Evolutionary conservation across 306 rosid species (phyloP), one percentile per base, ranked within the genome.

Genomic region (Purshia tridentata): DNA sequence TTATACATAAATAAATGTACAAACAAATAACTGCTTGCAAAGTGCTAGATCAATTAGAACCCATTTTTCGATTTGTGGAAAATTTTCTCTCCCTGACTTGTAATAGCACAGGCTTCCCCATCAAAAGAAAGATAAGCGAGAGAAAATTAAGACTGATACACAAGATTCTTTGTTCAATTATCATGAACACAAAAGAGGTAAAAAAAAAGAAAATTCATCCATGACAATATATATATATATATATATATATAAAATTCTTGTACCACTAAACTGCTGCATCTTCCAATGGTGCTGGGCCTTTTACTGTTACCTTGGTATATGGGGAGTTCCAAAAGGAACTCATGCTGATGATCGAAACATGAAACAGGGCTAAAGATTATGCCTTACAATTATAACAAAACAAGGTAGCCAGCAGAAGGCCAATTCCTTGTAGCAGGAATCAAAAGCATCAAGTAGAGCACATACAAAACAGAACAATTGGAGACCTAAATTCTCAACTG

Each of bases 401-500:
- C 79, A 74, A 41, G 54, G 82, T 62, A 72, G 85, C 86, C 82
- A 65, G 72, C 73, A 71, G 65, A 78, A 71, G 58, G 76, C 75
- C 55, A 37, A 76, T 81, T 73, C 90, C 76, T 44, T 13, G 44
- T 44, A 44, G 53, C 39, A 55, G 56, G 56, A 56, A 71, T 3
- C n/a, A 16, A 57, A 14, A 22, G 50, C 62, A 8, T 72, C 66
- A 16, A 1, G 57, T 74, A 64, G 51, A 73, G 71, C 64, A 85
- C 82, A 81, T 74, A 49, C 50, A 39, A 45, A 80, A 45, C 56
- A 4, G 65, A 78, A 77, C 82, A 73, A 81, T 72, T 41, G 73
- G 50, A 62, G 4, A 41, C 67, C 91, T 95, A 95, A 79, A 95
- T 91, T 81, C 85, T 92, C 83, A 95, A 84, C 80, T 76, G 81